A percentile compares a stretch with the other conserved stretches of the same genome.
phyloP scores from a whole-genome alignment of 192 early-diverging fungal genomes.

The Coemansia umbellata region DNA sequence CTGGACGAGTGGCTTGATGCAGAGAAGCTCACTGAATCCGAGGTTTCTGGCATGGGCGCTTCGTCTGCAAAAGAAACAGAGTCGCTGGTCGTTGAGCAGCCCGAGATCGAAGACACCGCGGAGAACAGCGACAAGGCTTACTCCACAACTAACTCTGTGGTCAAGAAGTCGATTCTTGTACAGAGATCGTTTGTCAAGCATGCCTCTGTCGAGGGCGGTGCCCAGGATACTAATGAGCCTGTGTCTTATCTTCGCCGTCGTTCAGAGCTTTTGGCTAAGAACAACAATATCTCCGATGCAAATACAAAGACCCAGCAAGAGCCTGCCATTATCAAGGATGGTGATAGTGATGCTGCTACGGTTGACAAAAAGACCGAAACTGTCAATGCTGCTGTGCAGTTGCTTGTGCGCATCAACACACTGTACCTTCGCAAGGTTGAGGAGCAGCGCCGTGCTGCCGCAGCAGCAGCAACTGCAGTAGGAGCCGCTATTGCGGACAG shows the following conservation, averaged over 20 bases:
- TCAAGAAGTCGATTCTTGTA: conserved; percentile 30
- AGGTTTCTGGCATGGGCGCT: conserved; percentile 19
- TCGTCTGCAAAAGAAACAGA: neutral
- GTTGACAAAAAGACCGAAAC: conserved; percentile 8
- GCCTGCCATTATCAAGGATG: neutral
- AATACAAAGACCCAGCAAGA: too few species aligned
- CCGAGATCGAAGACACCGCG: conserved; percentile 37
- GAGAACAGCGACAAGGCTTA: conserved; percentile 14
- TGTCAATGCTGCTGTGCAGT: conserved; percentile 25
- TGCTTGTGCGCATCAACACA: conserved; percentile 42
- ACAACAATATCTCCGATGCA: too few species aligned
- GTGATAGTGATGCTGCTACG: neutral
- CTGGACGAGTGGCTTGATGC: conserved; percentile 50
- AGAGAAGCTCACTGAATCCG: conserved; percentile 35
- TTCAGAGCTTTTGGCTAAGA: conserved; percentile 13
- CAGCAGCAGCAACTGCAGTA: neutral
- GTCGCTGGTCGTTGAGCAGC: conserved; percentile 11
- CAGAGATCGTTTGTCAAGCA: conserved; percentile 34
- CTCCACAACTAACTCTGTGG: conserved; percentile 11
- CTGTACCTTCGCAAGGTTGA: conserved; percentile 35
- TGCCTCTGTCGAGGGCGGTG: neutral
- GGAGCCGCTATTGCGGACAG: neutral
- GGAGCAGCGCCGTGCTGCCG: conserved; percentile 6
- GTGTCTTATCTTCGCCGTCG: conserved; percentile 46
- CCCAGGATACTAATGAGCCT: conserved; percentile 34